Base-by-base conservation (phyloP, 2,329 filamentous ascomycete species). In the Beauveria asiatica region DNA sequence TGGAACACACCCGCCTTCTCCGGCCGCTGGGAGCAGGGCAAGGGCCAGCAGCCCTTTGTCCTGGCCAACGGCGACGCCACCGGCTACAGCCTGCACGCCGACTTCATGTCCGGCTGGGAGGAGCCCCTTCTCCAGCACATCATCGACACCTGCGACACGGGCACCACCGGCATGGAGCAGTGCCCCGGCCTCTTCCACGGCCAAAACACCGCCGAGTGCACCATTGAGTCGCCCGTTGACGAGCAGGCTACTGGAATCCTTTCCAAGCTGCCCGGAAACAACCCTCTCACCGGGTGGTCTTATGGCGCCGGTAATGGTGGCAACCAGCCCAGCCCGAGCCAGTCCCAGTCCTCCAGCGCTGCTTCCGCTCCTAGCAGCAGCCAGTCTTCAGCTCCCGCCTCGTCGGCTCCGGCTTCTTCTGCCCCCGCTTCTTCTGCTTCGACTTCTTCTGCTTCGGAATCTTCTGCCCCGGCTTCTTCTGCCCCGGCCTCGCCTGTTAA, bases 21-120 rank as follows among this genome's bases (percentile, higher is more conserved):
- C 61, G 73, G 75, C 66, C 77, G 79, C 67, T 85, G 82, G 82
- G 75, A 76, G n/a, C 74, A 76, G 50, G 75, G 79, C 64, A 76
- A 79, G 62, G 82, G 80, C 66, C 70, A 68, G 25, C 81, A 83
- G 73, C 85, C 85, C 11, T 90, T 90, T 67, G 83, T 90, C 58
- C 81, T 89, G 48, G 76, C 86, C 64, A 85, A 85, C 68, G 87
- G 87, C 49, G 87, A 92, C 61, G 76, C 79, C 21, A 89, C 88
- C 11, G 88, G 88, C 60, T 90, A 83, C 75, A 83, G 83, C 66
- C 80, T 81, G 62, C 88, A 91, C 72, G 87, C 80, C 52, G 88
- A 92, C 72, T 91, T 92, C 74, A 73, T 88, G 64, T 83, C 88
- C 63, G 88, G 83, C 17, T 92, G 89, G 89, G 83, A 91, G 65